phyloP scores from a whole-genome alignment of 139 green algal genomes.

The Tetradesmus lagerheimii region DNA sequence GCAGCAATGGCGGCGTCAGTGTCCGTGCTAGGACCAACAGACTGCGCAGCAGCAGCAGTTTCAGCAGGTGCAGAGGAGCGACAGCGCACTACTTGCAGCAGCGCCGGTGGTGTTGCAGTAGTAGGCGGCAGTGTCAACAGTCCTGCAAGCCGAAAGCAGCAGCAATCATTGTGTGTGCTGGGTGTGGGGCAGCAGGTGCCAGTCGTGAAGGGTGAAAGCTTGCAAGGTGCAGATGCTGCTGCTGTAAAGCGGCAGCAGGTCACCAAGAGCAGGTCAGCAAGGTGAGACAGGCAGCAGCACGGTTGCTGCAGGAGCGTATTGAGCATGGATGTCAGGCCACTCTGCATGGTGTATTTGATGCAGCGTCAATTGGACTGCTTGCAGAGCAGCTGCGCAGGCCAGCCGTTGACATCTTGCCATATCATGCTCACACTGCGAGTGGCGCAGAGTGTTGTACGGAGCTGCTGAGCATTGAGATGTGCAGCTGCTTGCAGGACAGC shows the following conservation, averaged over 20 bases:
- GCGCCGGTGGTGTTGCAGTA: neutral
- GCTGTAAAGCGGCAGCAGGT: neutral
- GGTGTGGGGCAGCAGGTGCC: neutral
- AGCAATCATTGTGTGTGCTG: neutral
- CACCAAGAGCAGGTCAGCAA: neutral
- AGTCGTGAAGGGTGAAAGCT: neutral
- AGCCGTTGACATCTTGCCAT: no score
- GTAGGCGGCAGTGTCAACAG: neutral
- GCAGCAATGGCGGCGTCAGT: conserved; percentile 30
- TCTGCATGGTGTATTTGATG: no score
- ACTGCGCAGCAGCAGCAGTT: neutral
- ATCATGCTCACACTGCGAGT: no score
- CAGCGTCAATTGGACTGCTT: no score
- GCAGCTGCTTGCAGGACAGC: neutral
- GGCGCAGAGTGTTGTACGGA: no score
- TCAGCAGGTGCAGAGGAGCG: neutral
- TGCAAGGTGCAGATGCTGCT: neutral
- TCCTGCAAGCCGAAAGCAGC: neutral
- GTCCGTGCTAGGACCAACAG: conserved; percentile 1
- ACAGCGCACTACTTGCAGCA: no score
- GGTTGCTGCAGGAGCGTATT: neutral
- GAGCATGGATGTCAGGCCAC: no score
- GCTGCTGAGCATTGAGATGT: neutral
- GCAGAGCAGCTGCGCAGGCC: no score
- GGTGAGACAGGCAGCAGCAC: neutral